A percentile compares a stretch with the other conserved stretches of the same genome.
Evolutionary conservation across 768 basidiomycete species (phyloP).

Genomic region (Leccinum uliginosum): DNA sequence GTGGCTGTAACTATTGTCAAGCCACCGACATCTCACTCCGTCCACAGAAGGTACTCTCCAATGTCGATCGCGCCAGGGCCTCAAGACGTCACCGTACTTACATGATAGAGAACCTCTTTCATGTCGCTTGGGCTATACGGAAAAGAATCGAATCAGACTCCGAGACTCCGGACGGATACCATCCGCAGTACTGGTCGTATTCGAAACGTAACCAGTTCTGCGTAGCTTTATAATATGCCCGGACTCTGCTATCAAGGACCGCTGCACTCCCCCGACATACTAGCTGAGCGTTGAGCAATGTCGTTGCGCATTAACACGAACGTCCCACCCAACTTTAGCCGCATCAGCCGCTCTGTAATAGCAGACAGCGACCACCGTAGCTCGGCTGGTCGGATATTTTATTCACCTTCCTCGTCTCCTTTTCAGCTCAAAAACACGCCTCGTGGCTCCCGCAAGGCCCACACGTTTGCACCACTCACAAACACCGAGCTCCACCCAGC

Average conservation of each 20-base stretch:
- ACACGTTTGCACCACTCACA: conserved; percentile 31
- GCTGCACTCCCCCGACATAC: conserved; percentile 7
- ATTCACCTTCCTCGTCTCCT: conserved; percentile 21
- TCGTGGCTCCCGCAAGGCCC: conserved; percentile 29
- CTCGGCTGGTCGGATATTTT: conserved; percentile 11
- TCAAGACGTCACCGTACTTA: conserved; percentile 11
- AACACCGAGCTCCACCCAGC: conserved; percentile 29
- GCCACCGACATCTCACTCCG: too few species aligned
- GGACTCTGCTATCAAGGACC: neutral
- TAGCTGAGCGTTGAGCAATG: conserved; percentile 16
- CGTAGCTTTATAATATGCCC: conserved; percentile 20
- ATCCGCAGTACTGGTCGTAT: conserved; percentile 13
- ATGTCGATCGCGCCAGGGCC: conserved; percentile 20
- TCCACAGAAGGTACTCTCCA: too few species aligned
- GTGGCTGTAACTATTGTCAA: conserved; percentile 12
- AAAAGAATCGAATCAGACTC: conserved; percentile 5
- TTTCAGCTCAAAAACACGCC: conserved; percentile 21
- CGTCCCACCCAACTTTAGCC: conserved; percentile 19
- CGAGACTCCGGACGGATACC: conserved; percentile 5
- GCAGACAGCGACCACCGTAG: conserved; percentile 11
- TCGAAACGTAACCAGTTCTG: conserved; percentile 25
- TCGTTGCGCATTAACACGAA: conserved; percentile 29
- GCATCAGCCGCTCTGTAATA: conserved; percentile 15
- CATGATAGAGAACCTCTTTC: conserved; percentile 13
- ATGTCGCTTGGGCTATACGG: conserved; percentile 11